Percentiles rank a stretch among this genome's conserved stretches.
phyloP scores from a whole-genome alignment of 2,329 filamentous ascomycete species.

The Aureobasidium pullulans region DNA sequence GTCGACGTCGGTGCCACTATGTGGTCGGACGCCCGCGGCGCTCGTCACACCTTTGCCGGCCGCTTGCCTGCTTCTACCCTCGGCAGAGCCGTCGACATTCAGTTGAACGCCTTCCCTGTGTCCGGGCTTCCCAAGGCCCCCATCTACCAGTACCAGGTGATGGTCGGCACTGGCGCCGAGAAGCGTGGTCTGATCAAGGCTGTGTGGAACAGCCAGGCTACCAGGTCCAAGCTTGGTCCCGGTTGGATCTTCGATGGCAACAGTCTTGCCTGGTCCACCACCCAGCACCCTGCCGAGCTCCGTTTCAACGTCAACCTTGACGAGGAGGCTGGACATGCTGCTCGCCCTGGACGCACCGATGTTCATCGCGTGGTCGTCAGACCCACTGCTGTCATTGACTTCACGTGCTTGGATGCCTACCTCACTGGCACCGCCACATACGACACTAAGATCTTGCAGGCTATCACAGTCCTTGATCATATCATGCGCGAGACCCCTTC shows the following conservation, averaged over 20 bases:
- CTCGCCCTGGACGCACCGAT: constrained; percentile 32
- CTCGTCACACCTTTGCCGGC: constrained; percentile 17
- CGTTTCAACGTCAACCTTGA: constrained; percentile 60
- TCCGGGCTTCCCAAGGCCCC: constrained; percentile 49
- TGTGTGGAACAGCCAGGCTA: constrained; percentile 61
- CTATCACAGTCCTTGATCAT: constrained; percentile 88
- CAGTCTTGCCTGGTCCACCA: constrained; percentile 71
- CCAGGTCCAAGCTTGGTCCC: constrained; percentile 49
- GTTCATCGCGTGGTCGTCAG: constrained; percentile 56
- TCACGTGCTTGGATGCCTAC: constrained; percentile 60
- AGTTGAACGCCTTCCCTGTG: constrained; percentile 71
- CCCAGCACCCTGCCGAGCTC: constrained; percentile 32
- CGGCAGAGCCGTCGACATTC: constrained; percentile 34
- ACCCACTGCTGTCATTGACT: constrained; percentile 56
- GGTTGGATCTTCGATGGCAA: constrained; percentile 74
- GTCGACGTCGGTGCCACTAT: constrained; percentile 22
- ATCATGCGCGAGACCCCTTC: constrained; percentile 74
- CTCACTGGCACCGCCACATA: constrained; percentile 53
- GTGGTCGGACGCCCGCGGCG: constrained; percentile 24
- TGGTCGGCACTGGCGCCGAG: constrained; percentile 55
- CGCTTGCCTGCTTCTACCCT: constrained; percentile 32
- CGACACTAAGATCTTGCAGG: constrained; percentile 63
- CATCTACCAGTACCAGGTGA: constrained; percentile 75
- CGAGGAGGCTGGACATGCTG: constrained; percentile 44
- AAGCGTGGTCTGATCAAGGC: constrained; percentile 65